phyloP scores from a whole-genome alignment of 148 eudicot species.

The Silene uniflora region DNA sequence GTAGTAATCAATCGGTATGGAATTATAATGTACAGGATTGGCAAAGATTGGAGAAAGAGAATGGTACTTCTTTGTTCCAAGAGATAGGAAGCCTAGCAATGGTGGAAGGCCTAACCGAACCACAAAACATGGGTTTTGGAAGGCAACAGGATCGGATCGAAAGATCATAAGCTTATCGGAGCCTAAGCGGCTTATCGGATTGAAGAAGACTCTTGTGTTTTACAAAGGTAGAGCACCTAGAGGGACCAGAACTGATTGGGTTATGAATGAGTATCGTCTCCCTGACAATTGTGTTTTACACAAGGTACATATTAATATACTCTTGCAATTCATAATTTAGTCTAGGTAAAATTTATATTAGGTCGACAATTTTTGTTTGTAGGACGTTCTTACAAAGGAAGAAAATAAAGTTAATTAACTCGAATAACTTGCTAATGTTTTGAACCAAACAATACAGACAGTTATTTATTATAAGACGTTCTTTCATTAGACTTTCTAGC shows the following conservation, averaged over 20 bases:
- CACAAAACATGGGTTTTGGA: constrained; percentile 80
- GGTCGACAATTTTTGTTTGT: too few relatives aligned
- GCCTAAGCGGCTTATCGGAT: constrained; percentile 56
- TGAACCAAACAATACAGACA: too few relatives aligned
- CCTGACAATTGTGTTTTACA: constrained; percentile 39
- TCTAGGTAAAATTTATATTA: too few relatives aligned
- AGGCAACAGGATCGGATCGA: constrained; percentile 91
- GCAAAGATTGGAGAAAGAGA: constrained; percentile 85
- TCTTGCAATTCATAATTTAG: background rate
- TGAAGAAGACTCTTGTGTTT: constrained; percentile 75
- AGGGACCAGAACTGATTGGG: constrained; percentile 77
- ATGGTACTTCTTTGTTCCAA: constrained; percentile 89
- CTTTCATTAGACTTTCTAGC: too few relatives aligned
- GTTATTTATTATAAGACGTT: too few relatives aligned
- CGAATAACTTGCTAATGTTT: too few relatives aligned
- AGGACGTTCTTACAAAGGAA: too few relatives aligned
- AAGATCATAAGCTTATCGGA: constrained; percentile 46
- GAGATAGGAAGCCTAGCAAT: constrained; percentile 61
- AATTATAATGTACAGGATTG: constrained; percentile 35
- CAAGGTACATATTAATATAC: constrained; percentile 35
- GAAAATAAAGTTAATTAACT: too few relatives aligned
- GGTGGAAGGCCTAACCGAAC: constrained; percentile 90
- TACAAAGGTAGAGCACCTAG: constrained; percentile 81
- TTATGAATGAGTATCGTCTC: constrained; percentile 85
- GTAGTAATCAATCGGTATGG: background rate